Evolutionary conservation across 2,329 filamentous ascomycete genomes (phyloP).

Genomic region (Cyanodermella asteris): DNA sequence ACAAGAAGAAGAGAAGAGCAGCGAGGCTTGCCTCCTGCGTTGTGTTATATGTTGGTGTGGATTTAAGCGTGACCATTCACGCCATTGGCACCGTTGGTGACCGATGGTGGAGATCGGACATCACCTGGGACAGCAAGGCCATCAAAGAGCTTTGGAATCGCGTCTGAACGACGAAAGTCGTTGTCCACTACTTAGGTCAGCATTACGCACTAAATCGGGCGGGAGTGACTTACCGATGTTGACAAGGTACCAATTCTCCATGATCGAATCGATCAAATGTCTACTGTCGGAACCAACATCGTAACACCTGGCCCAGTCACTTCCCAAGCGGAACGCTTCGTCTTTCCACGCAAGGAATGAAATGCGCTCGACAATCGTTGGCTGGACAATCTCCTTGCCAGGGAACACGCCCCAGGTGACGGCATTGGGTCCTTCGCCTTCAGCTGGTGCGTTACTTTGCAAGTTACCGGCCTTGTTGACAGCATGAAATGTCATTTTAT

Average conservation of each 20-base stretch:
- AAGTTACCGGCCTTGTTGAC: constrained; percentile 67
- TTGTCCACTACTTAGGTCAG: constrained; percentile 53
- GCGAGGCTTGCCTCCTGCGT: too few relatives aligned
- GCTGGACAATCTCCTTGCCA: constrained; percentile 97
- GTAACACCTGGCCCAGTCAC: constrained; percentile 88
- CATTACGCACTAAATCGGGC: constrained; percentile 1
- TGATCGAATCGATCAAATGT: constrained; percentile 56
- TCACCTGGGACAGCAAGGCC: constrained; percentile 53
- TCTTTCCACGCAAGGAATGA: constrained; percentile 98
- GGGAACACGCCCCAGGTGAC: constrained; percentile 99
- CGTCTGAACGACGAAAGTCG: constrained; percentile 69
- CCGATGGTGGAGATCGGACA: too few relatives aligned
- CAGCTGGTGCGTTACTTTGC: constrained; percentile 61
- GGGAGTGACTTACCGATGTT: constrained; percentile 54
- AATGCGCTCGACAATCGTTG: constrained; percentile 95
- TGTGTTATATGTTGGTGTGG: too few relatives aligned
- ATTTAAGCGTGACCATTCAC: too few relatives aligned
- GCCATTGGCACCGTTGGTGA: too few relatives aligned
- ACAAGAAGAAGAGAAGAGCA: too few relatives aligned
- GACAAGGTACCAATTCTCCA: constrained; percentile 80
- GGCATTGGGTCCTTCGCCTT: constrained; percentile 86
- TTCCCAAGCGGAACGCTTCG: constrained; percentile 78
- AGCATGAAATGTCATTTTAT: constrained; percentile 81
- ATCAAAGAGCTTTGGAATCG: constrained; percentile 71
- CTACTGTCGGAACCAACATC: constrained; percentile 55